Evolutionary conservation across 345 rosid species (phyloP).

Genomic region (Garcia nutans): DNA sequence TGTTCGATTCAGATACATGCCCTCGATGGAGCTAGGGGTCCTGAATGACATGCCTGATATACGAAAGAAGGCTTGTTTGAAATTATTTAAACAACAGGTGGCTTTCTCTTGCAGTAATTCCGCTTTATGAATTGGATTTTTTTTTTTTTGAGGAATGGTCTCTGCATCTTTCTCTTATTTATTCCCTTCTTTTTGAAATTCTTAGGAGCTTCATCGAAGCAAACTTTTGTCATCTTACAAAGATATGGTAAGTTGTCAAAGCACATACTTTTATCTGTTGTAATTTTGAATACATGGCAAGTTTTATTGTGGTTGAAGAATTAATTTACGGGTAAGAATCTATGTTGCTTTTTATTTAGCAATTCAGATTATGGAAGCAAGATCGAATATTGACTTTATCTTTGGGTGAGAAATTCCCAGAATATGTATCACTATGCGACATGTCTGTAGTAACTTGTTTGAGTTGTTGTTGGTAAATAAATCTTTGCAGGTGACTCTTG

Average conservation of each 20-base stretch:
- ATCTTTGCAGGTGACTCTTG: slow-evolving; percentile 50
- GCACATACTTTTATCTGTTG: neutral
- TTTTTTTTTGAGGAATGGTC: neutral
- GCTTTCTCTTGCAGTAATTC: neutral
- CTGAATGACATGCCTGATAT: slow-evolving; percentile 65
- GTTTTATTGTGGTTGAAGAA: neutral
- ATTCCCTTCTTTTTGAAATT: neutral
- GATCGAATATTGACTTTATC: neutral
- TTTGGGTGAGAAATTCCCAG: neutral
- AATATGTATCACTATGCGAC: neutral
- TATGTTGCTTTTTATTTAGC: neutral
- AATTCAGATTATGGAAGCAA: neutral
- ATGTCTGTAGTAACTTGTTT: neutral
- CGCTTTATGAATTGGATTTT: neutral
- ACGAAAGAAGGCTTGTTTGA: slow-evolving; percentile 63
- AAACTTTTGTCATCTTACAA: slow-evolving; percentile 66
- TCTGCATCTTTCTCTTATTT: neutral
- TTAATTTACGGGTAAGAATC: neutral
- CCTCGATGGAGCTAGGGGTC: slow-evolving; percentile 76
- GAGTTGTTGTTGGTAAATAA: neutral
- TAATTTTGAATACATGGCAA: neutral
- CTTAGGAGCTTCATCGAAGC: slow-evolving; percentile 50
- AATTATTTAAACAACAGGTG: slow-evolving; percentile 72
- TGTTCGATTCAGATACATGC: slow-evolving; percentile 50
- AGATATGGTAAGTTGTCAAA: slow-evolving; percentile 57